Evolutionary conservation across 2,329 filamentous ascomycete genomes (phyloP).

Genomic region (Penicillium thymicola): DNA sequence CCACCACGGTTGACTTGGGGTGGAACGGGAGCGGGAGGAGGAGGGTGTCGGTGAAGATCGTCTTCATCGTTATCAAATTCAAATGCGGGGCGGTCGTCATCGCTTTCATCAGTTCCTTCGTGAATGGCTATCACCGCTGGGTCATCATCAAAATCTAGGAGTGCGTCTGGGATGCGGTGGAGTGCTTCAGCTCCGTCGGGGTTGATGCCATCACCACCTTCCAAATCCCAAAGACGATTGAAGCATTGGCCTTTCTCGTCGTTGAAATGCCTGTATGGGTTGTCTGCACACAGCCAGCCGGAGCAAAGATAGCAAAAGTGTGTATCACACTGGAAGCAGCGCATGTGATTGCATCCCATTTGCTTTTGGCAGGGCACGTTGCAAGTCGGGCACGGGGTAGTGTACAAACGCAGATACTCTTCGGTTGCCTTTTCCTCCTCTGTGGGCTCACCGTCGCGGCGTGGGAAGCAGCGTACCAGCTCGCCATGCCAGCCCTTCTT

Average conservation of each 20-base stretch:
- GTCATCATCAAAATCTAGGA: conserved; percentile 38
- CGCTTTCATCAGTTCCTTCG: conserved; percentile 23
- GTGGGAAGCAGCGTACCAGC: conserved; percentile 67
- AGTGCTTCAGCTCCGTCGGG: conserved; percentile 41
- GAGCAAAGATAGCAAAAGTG: conserved; percentile 96
- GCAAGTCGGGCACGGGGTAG: conserved; percentile 86
- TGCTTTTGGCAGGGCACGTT: conserved; percentile 82
- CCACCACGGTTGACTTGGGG: conserved; percentile 33
- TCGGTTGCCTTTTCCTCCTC: conserved; percentile 83
- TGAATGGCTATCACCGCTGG: conserved; percentile 7
- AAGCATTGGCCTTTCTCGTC: conserved; percentile 67
- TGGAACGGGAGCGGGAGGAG: conserved; percentile 41
- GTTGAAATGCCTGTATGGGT: conserved; percentile 90
- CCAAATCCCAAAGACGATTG: conserved; percentile 84
- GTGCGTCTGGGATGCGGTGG: conserved; percentile 40
- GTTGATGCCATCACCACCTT: conserved; percentile 66
- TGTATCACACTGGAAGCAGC: conserved; percentile 80
- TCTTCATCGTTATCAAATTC: conserved; percentile 29
- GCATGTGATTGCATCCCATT: conserved; percentile 96
- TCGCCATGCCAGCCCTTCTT: conserved; percentile 90
- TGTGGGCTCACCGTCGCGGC: conserved; percentile 65
- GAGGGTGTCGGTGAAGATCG: conserved; percentile 29
- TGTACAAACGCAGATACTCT: conserved; percentile 77
- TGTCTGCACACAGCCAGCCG: conserved; percentile 74
- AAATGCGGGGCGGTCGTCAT: conserved; percentile 27